Evolutionary conservation across 2,329 filamentous ascomycete genomes (phyloP).

Genomic region (Anisogramma anomala): DNA sequence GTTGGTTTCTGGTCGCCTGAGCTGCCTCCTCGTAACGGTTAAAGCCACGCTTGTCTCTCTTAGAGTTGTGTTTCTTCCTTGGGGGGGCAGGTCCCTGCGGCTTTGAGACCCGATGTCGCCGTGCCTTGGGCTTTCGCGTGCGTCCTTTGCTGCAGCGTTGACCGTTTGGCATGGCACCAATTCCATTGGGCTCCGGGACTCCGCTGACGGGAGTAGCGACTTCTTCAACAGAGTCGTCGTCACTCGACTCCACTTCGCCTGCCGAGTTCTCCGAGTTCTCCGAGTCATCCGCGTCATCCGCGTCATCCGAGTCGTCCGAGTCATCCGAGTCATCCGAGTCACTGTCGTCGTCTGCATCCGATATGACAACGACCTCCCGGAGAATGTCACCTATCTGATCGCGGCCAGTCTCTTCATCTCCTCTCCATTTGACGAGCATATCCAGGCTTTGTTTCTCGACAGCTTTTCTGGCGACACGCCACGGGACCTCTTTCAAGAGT

Average conservation of each 20-base stretch:
- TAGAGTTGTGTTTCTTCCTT: constrained; percentile 19
- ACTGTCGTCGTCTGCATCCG: constrained; percentile 31
- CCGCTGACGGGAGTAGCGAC: background rate
- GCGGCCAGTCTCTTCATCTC: constrained; percentile 56
- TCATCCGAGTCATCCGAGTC: constrained; percentile 29
- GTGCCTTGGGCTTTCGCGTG: background rate
- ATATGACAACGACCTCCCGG: constrained; percentile 54
- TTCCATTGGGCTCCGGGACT: background rate
- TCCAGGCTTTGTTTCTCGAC: constrained; percentile 52
- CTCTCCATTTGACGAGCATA: constrained; percentile 59
- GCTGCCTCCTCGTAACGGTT: constrained; percentile 33
- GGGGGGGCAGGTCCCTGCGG: constrained; percentile 2
- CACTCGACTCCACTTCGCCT: constrained; percentile 26
- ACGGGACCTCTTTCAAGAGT: constrained; percentile 45
- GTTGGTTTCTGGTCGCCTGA: constrained; percentile 13
- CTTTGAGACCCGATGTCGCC: background rate
- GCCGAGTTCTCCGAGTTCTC: no score
- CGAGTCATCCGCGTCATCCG: constrained; percentile 31
- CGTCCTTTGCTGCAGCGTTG: background rate
- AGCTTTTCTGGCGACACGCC: constrained; percentile 47
- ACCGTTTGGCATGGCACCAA: background rate
- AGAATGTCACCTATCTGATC: constrained; percentile 57
- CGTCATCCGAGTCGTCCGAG: constrained; percentile 21
- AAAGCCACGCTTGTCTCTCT: constrained; percentile 33
- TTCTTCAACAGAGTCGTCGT: constrained; percentile 19